phyloP scores from a whole-genome alignment of 805 yeast species.

The Blastobotrys mokoenaii region DNA sequence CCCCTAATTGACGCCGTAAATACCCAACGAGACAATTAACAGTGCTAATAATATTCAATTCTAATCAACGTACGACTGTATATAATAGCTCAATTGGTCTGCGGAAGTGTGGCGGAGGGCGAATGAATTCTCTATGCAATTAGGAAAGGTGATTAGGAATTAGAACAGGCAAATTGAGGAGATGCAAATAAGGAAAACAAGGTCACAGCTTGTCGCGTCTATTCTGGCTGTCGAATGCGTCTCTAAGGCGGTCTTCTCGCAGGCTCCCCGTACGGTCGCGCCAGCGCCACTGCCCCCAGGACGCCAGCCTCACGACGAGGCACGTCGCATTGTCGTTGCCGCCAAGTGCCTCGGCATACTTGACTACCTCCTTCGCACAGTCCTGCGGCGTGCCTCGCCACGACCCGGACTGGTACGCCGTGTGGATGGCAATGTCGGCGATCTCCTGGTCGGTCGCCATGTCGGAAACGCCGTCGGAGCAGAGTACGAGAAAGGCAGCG shows the following conservation, averaged over 20 bases:
- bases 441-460: constrained; percentile 82
- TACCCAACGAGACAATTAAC: no score
- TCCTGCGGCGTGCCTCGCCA: constrained; percentile 71
- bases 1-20: no score
- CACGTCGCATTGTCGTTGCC: constrained; percentile 97
- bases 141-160: no score
- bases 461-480: constrained; percentile 84
- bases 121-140: no score
- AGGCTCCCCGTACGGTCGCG: constrained; percentile 73
- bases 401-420: constrained; percentile 46
- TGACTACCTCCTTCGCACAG: constrained; percentile 78
- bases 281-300: constrained; percentile 86
- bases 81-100: no score
- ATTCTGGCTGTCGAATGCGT: constrained; percentile 23
- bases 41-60: no score
- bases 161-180: no score
- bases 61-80: no score
- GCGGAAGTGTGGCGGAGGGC: no score
- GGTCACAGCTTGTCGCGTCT: constrained; percentile 1
- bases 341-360: constrained; percentile 76
- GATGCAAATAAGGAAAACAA: not conserved
- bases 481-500: constrained; percentile 75
- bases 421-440: constrained; percentile 73
- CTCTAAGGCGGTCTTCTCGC: constrained; percentile 62
- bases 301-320: constrained; percentile 63